Conservation (phyloP, 2,329 filamentous ascomycete species). For the Eutypa lata region DNA sequence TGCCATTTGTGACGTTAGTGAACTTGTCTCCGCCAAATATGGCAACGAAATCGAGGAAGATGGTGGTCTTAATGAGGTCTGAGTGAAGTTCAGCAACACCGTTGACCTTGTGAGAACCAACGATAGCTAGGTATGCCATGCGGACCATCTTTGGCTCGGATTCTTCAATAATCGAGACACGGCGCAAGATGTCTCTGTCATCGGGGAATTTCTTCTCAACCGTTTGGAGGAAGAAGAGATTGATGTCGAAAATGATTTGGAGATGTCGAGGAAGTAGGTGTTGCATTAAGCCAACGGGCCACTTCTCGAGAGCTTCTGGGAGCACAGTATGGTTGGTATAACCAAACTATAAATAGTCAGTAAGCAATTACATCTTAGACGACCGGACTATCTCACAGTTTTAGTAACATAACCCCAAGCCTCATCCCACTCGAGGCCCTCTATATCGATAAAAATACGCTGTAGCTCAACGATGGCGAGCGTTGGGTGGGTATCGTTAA, state of each 20-base stretch:
- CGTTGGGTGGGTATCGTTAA: constrained; percentile 97
- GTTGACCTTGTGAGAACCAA: constrained; percentile 98
- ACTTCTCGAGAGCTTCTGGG: constrained; percentile 95
- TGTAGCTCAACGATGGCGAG: constrained; percentile 94
- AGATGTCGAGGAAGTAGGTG: constrained; percentile 90
- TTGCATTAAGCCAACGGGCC: constrained; percentile 90
- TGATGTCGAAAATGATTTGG: constrained; percentile 98
- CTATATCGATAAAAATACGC: constrained; percentile 83
- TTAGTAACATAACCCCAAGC: constrained; percentile 79
- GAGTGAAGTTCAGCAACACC: constrained; percentile 97
- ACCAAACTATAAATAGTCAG: constrained; percentile 58
- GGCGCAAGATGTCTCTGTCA: constrained; percentile 77
- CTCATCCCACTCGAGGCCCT: constrained; percentile 89
- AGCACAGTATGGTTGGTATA: constrained; percentile 99
- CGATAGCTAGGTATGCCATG: constrained; percentile 93
- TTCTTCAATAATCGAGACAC: constrained; percentile 98
- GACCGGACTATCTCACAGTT: constrained; percentile 48
- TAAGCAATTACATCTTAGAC: constrained; percentile 7
- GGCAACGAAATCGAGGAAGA: constrained; percentile 97
- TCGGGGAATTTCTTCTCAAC: constrained; percentile 90
- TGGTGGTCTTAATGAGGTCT: constrained; percentile 97
- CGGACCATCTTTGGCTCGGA: constrained; percentile 96
- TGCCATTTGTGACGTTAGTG: constrained; percentile 97
- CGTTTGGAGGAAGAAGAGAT: constrained; percentile 84
- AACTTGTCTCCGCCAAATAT: constrained; percentile 97